A percentile compares a stretch with the other conserved stretches of the same genome.
phyloP scores from a whole-genome alignment of 176 grass and related monocot genomes.

The Oryza meridionalis region DNA sequence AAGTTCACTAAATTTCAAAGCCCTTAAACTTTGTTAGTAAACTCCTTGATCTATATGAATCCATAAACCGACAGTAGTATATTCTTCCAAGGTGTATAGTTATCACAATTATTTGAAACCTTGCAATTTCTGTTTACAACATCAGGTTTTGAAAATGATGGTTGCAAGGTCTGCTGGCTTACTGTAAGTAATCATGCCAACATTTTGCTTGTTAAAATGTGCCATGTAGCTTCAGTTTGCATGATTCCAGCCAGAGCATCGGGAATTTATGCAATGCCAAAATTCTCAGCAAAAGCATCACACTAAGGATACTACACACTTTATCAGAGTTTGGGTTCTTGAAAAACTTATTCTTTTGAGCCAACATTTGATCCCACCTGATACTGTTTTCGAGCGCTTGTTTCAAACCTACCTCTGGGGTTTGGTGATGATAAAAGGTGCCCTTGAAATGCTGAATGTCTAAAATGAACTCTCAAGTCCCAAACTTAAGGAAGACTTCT shows the following conservation, averaged over 20 bases:
- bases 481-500: slow-evolving; percentile 12
- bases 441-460: background rate
- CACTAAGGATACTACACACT: background rate
- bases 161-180: slow-evolving; percentile 11
- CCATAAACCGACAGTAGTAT: background rate
- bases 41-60: background rate
- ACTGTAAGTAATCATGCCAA: slow-evolving; percentile 18
- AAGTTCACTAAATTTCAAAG: slow-evolving; percentile 28
- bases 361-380: background rate
- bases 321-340: background rate
- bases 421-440: background rate
- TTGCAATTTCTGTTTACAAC: background rate
- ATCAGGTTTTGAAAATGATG: slow-evolving; percentile 6
- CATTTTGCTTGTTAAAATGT: slow-evolving; percentile 15
- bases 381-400: background rate
- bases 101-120: slow-evolving; percentile 20
- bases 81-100: slow-evolving; percentile 24
- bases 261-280: background rate
- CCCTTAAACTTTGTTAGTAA: slow-evolving; percentile 12
- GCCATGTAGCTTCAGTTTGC: slow-evolving; percentile 5
- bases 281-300: background rate
- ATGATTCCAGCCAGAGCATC: slow-evolving; percentile 8
- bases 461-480: slow-evolving; percentile 14
- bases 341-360: slow-evolving; percentile 14
- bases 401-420: background rate